A percentile compares a stretch with the other conserved stretches of the same genome.
phyloP scores from a whole-genome alignment of 495 filamentous ascomycete species.

The Talaromyces ruber region DNA sequence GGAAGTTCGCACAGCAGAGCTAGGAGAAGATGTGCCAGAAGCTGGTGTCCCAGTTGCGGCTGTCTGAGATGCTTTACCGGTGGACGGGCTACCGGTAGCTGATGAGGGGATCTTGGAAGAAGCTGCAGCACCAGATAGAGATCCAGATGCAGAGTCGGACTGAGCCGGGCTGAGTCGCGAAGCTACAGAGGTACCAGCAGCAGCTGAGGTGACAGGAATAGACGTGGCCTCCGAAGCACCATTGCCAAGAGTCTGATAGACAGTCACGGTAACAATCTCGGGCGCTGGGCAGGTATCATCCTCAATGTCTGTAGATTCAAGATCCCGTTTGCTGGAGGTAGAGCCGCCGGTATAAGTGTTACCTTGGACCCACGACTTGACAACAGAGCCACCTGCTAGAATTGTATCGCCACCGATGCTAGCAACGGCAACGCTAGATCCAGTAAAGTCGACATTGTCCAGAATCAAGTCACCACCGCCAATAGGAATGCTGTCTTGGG shows the following conservation, averaged over 20 bases:
- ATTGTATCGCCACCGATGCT: slow-evolving; percentile 46
- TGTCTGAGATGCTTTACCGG: not conserved
- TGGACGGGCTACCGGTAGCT: not conserved
- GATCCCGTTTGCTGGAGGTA: slow-evolving; percentile 4
- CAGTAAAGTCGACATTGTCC: slow-evolving; percentile 76
- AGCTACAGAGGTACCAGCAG: not conserved
- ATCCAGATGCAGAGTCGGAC: not conserved
- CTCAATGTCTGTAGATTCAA: slow-evolving; percentile 3
- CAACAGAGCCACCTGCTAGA: slow-evolving; percentile 60
- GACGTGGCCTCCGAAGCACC: not conserved
- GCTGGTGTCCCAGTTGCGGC: not conserved
- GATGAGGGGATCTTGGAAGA: not conserved
- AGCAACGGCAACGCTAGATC: slow-evolving; percentile 45
- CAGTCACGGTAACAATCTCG: slow-evolving; percentile 1
- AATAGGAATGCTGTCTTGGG: slow-evolving; percentile 43
- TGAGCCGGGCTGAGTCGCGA: not conserved
- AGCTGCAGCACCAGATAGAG: not conserved
- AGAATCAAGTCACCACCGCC: slow-evolving; percentile 74
- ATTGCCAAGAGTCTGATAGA: not conserved
- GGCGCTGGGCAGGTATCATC: slow-evolving; percentile 50
- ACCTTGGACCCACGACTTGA: slow-evolving; percentile 70
- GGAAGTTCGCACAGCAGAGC: not conserved
- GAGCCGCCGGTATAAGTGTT: slow-evolving; percentile 47
- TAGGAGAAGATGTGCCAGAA: not conserved
- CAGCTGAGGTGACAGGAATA: not conserved